Evolutionary conservation across 192 early-diverging fungal species (phyloP).

Genomic region (Coemansia reversa): DNA sequence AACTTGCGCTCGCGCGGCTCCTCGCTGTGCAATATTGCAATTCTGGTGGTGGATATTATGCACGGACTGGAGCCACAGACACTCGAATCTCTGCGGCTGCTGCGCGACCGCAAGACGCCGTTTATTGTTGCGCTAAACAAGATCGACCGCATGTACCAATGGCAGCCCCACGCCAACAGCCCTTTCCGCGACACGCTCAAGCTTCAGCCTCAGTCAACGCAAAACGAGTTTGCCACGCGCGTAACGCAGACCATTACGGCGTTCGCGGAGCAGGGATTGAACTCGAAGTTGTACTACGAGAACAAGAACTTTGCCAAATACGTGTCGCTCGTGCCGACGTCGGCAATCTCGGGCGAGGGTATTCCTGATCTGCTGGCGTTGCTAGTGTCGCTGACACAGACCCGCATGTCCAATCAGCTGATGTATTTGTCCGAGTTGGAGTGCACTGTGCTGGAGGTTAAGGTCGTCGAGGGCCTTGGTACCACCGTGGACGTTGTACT

Average conservation of each 20-base stretch:
- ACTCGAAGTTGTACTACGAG: conserved; percentile 88
- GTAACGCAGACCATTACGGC: conserved; percentile 72
- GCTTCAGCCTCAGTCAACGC: conserved; percentile 67
- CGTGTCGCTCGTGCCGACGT: conserved; percentile 96
- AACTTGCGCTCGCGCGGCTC: conserved; percentile 94
- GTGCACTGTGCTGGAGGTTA: conserved; percentile 98
- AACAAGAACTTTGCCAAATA: conserved; percentile 95
- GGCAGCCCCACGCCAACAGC: conserved; percentile 82
- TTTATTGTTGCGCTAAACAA: conserved; percentile 99
- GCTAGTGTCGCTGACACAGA: conserved; percentile 89
- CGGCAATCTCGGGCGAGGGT: conserved; percentile 97
- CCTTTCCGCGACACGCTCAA: conserved; percentile 77
- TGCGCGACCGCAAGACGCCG: conserved; percentile 92
- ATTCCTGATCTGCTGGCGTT: conserved; percentile 96
- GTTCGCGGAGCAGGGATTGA: conserved; percentile 97
- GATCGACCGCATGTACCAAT: conserved; percentile 94
- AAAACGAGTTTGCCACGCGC: conserved; percentile 85
- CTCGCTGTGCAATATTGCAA: conserved; percentile 98
- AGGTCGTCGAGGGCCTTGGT: conserved; percentile 97
- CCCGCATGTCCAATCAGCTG: conserved; percentile 87
- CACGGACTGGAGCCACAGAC: conserved; percentile 99
- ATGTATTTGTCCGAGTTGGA: conserved; percentile 97
- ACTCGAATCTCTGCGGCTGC: conserved; percentile 87
- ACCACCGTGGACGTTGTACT: conserved; percentile 97
- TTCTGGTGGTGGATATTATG: conserved; percentile 99